These are phyloP conservation scores for Penicillium sp. DNA, from an alignment of 2,329 filamentous ascomycete species.

Conservation along the genomic window DNA sequence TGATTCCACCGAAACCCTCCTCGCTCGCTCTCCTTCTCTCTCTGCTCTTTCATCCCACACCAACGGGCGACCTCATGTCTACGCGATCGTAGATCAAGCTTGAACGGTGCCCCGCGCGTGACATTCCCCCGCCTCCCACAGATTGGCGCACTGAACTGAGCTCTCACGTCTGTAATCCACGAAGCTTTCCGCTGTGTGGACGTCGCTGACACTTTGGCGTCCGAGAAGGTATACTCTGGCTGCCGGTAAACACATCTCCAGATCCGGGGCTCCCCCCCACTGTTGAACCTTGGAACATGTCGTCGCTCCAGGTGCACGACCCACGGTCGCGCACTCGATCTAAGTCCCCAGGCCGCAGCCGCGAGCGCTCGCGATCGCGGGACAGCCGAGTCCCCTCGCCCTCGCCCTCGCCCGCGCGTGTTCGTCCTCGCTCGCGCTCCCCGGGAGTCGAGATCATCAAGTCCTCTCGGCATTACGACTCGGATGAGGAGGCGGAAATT, in stretches of 20 bases:
- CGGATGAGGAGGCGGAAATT: constrained; percentile 22
- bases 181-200: too few species aligned
- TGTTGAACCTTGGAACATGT: constrained; percentile 15
- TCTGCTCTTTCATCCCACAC: too few species aligned
- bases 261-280: constrained; percentile 11
- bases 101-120: too few species aligned
- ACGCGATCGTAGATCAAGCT: too few species aligned
- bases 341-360: constrained; percentile 43
- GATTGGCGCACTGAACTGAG: too few species aligned
- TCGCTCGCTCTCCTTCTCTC: too few species aligned
- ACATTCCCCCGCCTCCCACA: too few species aligned
- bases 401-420: constrained; percentile 28
- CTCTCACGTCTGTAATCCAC: too few species aligned
- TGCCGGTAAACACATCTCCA: constrained; percentile 16
- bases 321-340: constrained; percentile 46
- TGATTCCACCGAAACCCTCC: too few species aligned
- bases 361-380: constrained; percentile 46
- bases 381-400: constrained; percentile 37
- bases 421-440: constrained; percentile 30
- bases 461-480: constrained; percentile 10
- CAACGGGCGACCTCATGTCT: too few species aligned
- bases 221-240: background rate
- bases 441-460: constrained; percentile 20
- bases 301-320: constrained; percentile 42
- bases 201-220: too few species aligned